Conservation (phyloP, 805 yeast species). For the Starmerella scarabaei region DNA sequence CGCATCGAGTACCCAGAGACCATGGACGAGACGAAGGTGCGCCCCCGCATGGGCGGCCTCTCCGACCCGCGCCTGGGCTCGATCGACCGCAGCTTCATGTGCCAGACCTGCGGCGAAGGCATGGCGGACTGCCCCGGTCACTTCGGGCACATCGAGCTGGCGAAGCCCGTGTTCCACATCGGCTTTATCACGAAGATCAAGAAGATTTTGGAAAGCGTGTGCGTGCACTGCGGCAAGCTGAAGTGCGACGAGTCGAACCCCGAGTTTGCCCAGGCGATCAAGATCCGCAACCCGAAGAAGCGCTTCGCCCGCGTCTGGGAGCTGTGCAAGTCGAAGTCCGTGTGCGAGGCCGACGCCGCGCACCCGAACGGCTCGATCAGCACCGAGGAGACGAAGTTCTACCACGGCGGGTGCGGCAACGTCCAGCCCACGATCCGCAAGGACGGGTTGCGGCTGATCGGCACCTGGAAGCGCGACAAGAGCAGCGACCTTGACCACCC, state of each 20-base stretch:
- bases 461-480: slow-evolving; percentile 93
- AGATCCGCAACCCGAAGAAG: slow-evolving; percentile 85
- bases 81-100: slow-evolving; percentile 90
- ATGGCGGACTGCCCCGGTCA: slow-evolving; percentile 99
- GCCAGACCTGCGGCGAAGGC: slow-evolving; percentile 98
- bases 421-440: slow-evolving; percentile 89
- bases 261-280: slow-evolving; percentile 74
- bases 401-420: slow-evolving; percentile 96
- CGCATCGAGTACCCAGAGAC: slow-evolving; percentile 97
- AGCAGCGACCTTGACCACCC: slow-evolving; percentile 78
- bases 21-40: slow-evolving; percentile 94
- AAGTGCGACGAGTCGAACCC: slow-evolving; percentile 73
- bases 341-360: slow-evolving; percentile 71
- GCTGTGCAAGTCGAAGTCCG: slow-evolving; percentile 78
- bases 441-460: slow-evolving; percentile 92
- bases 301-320: slow-evolving; percentile 96
- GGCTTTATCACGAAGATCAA: slow-evolving; percentile 85
- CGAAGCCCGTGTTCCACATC: slow-evolving; percentile 96
- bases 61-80: slow-evolving; percentile 96
- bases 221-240: slow-evolving; percentile 97
- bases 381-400: slow-evolving; percentile 36
- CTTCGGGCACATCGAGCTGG: slow-evolving; percentile 96
- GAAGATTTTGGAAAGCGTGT: slow-evolving; percentile 88
- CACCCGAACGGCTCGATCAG: not conserved
- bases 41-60: slow-evolving; percentile 92